phyloP scores from a whole-genome alignment of 306 rosid species.

The Gastrolobium bilobum region DNA sequence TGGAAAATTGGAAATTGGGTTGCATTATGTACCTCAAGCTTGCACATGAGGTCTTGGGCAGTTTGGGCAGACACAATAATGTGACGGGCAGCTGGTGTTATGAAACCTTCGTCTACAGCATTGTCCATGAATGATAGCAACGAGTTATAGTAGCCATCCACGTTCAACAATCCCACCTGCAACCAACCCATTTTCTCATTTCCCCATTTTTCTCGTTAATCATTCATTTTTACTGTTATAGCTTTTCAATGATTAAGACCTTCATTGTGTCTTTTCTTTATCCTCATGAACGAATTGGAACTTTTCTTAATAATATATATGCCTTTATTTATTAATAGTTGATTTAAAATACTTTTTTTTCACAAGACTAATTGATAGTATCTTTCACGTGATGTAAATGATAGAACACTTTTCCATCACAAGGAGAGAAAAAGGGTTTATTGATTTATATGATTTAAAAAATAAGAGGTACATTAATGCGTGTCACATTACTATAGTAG shows the following conservation, averaged over 20 bases:
- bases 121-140: conserved; percentile 90
- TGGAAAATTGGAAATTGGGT: neutral
- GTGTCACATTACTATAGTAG: neutral
- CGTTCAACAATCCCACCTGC: conserved; percentile 95
- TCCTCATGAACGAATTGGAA: neutral
- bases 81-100: conserved; percentile 94
- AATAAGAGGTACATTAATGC: neutral
- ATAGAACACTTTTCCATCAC: neutral
- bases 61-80: conserved; percentile 98
- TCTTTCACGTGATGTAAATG: neutral
- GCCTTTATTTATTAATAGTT: neutral
- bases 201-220: neutral
- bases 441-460: neutral
- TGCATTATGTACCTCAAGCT: conserved; percentile 75
- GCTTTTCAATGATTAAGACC: conserved; percentile 19
- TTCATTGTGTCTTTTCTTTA: neutral
- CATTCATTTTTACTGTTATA: neutral
- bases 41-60: conserved; percentile 91
- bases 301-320: too few relatives aligned
- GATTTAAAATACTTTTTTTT: neutral
- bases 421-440: neutral
- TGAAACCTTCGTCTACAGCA: conserved; percentile 93
- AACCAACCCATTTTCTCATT: neutral
- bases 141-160: conserved; percentile 95
- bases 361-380: neutral